Conservation (phyloP, 2,329 filamentous ascomycete genomes). For the Massarina eburnea region DNA sequence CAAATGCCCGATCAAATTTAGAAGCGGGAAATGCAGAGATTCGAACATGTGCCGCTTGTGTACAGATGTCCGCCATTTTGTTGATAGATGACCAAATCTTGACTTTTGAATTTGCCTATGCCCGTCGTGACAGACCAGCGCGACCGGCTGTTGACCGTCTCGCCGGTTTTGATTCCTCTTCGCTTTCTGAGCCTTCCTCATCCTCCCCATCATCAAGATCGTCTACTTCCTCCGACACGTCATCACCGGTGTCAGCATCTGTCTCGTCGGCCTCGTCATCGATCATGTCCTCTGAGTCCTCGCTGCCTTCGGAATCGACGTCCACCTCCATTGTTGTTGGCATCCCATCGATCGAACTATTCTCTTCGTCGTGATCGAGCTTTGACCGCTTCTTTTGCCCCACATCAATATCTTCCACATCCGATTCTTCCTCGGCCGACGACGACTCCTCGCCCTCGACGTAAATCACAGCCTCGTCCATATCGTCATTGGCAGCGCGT, state of each 20-base stretch:
- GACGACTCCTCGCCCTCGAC: slow-evolving; percentile 74
- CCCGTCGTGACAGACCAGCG: slow-evolving; percentile 31
- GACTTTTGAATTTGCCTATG: slow-evolving; percentile 7
- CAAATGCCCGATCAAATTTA: slow-evolving; percentile 7
- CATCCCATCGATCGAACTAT: slow-evolving; percentile 58
- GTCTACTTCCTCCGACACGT: slow-evolving; percentile 50
- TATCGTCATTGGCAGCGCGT: slow-evolving; percentile 57
- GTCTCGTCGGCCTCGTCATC: slow-evolving; percentile 57
- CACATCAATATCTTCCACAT: slow-evolving; percentile 15
- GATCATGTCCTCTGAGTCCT: slow-evolving; percentile 54
- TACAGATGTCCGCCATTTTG: neutral
- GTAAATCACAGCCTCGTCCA: slow-evolving; percentile 76
- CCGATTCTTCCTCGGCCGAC: slow-evolving; percentile 48
- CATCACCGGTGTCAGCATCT: slow-evolving; percentile 49
- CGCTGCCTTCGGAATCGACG: slow-evolving; percentile 57
- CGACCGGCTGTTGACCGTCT: slow-evolving; percentile 38
- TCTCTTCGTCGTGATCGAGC: slow-evolving; percentile 32
- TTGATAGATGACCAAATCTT: neutral
- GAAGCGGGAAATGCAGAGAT: no score
- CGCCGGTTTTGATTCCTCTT: slow-evolving; percentile 42
- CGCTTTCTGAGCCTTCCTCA: slow-evolving; percentile 47
- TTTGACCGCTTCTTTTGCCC: slow-evolving; percentile 26
- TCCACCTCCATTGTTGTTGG: slow-evolving; percentile 53
- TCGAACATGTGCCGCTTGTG: neutral
- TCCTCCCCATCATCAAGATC: slow-evolving; percentile 48